Evolutionary conservation across 2,329 filamentous ascomycete genomes (phyloP), one percentile per base, ranked within the genome.

Genomic region (Xylaria sp.): DNA sequence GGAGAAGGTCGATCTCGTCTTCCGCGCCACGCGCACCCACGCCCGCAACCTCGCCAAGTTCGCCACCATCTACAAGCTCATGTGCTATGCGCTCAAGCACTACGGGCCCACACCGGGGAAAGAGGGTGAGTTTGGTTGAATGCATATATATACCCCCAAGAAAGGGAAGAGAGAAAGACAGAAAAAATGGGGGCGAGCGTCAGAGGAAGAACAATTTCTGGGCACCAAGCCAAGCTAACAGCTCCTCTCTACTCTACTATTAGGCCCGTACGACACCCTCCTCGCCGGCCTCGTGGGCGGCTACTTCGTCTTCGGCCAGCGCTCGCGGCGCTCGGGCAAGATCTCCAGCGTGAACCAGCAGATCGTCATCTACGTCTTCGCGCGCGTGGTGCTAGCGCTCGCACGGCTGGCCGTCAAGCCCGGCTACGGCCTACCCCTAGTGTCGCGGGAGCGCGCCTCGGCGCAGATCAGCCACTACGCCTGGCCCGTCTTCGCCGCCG

Each of bases 341-440:
- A 90, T 93, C 76, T 92, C 91, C 69, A 92, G 89, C 71, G 91
- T 98, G 70, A 97, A 91, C 82, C 93, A 98, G 84, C 95, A 99
- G 85, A 99, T 99, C 79, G 94, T 97, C 80, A 93, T 98, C 75
- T 99, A 99, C 84, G 92, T 99, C 71, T 98, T 98, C 78, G 96
- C 96, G 56, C 90, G 96, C 72, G 96, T 98, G 17, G 86, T 92
- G 69, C 88, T 99, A 39, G 93, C 93, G 8, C 82, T 97, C 27
- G 96, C 94, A 36, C 93, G 93, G 77, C 83, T 98, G 66, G 89
- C 92, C 65, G 89, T 98, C 71, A 90, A 93, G 80, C 87, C 87
- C 1, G 84, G 84, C 51, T 76, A 77, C 65, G 85, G 86, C 62
- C 75, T 90, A 67, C 82, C 86, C 42, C 47, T 81, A 34, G 78